Conservation (phyloP, 352 stramenopile species). For the Globisporangium cederbergense region DNA sequence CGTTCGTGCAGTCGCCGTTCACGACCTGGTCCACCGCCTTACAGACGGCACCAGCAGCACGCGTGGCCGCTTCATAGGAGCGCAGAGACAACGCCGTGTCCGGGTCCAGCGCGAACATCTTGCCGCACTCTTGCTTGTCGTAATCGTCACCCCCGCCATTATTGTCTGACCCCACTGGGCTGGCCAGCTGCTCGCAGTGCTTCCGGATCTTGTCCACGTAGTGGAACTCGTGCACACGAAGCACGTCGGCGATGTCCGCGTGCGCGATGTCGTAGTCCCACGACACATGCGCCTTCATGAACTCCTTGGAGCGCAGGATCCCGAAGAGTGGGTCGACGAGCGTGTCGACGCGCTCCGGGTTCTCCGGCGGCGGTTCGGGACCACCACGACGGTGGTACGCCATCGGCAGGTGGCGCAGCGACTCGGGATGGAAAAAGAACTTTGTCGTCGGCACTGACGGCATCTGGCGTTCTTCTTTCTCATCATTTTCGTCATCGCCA, state of each 20-base stretch:
- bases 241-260: conserved; percentile 83
- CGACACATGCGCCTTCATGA: conserved; percentile 48
- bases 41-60: conserved; percentile 82
- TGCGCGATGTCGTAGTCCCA: conserved; percentile 67
- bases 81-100: conserved; percentile 80
- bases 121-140: conserved; percentile 35
- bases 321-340: conserved; percentile 74
- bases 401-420: conserved; percentile 74
- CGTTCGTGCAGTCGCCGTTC: conserved; percentile 88
- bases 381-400: conserved; percentile 56
- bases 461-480: background rate
- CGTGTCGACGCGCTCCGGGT: conserved; percentile 84
- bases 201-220: conserved; percentile 79
- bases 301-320: conserved; percentile 68
- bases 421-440: conserved; percentile 80
- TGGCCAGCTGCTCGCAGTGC: conserved; percentile 38
- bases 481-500: background rate
- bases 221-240: conserved; percentile 88
- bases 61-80: conserved; percentile 73
- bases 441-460: conserved; percentile 24
- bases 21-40: conserved; percentile 86
- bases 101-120: conserved; percentile 49
- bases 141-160: conserved; percentile 16
- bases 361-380: conserved; percentile 86
- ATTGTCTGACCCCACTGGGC: background rate